These are phyloP conservation scores for Colletotrichum caudatum DNA, from an alignment of 2,329 filamentous ascomycete genomes.

Conservation along the genomic window DNA sequence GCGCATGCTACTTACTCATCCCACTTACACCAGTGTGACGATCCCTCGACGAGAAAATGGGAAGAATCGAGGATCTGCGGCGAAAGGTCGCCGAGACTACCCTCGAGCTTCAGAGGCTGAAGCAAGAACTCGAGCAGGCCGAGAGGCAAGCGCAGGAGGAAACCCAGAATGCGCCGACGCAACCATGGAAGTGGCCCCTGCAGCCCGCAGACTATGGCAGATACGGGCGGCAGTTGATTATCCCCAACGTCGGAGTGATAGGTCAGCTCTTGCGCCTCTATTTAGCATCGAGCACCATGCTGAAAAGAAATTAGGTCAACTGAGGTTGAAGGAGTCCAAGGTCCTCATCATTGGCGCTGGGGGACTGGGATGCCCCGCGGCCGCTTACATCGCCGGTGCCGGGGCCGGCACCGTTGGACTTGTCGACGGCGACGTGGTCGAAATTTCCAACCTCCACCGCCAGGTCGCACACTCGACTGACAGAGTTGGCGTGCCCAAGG, in stretches of 20 bases:
- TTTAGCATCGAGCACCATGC: not conserved
- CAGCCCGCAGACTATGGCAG: slow-evolving; percentile 80
- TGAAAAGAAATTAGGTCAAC: slow-evolving; percentile 70
- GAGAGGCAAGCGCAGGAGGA: slow-evolving; percentile 48
- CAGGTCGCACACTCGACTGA: slow-evolving; percentile 84
- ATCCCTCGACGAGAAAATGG: slow-evolving; percentile 49
- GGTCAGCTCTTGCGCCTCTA: slow-evolving; percentile 59
- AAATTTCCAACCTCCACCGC: slow-evolving; percentile 90
- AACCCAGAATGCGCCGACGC: slow-evolving; percentile 24
- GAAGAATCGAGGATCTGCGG: slow-evolving; percentile 56
- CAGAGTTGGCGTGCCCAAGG: slow-evolving; percentile 81
- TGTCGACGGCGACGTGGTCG: slow-evolving; percentile 89
- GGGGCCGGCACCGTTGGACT: slow-evolving; percentile 87
- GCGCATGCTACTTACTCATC: slow-evolving; percentile 4
- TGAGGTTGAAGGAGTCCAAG: slow-evolving; percentile 75
- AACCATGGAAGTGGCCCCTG: slow-evolving; percentile 74
- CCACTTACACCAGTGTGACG: not conserved
- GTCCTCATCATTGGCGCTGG: slow-evolving; percentile 89
- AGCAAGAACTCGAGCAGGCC: slow-evolving; percentile 57
- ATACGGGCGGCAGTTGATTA: slow-evolving; percentile 92
- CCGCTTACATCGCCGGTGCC: slow-evolving; percentile 90
- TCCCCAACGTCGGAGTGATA: slow-evolving; percentile 82
- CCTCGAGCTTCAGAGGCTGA: slow-evolving; percentile 59
- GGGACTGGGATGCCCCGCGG: slow-evolving; percentile 91
- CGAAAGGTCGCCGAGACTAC: slow-evolving; percentile 62